Base-by-base conservation (phyloP, 2,329 filamentous ascomycete genomes). In the Hypoxylon sp. region DNA sequence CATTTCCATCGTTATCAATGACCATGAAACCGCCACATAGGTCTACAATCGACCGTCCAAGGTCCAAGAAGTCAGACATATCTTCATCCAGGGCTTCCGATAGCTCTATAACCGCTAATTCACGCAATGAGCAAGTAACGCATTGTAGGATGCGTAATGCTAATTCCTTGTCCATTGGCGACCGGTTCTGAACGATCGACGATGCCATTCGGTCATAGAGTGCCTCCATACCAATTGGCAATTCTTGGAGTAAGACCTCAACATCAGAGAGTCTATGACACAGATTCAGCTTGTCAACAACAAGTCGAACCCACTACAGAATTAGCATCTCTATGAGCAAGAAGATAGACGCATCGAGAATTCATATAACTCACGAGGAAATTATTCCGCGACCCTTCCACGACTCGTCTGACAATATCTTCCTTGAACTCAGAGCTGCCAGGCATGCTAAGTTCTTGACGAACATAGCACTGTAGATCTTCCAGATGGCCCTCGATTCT, bases 181-280 rank as follows among this genome's bases (percentile, higher is more conserved):
- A 46, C 0, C 55, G 57, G 9, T 36, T 63, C 46, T 56, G 52
- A 1, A 50, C 43, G 4, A 80, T 73, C 0, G 71, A 67, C 0
- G 32, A 17, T 2, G 73, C 75, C 75, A 80, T 80, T 1, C 78
- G 74, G 28, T 77, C 36, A 60, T 80, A 81, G 0, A 80, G 46
- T 4, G 65, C 65, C 30, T 70, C 67, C 70, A 70, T 72, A 0
- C 70, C 70, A 7, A 11, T 7, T 6, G 67, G 70, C 5, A 70
- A 21, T 28, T 72, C 65, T 28, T 65, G 21, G 1, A 72, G 56
- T 3, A 60, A 65, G 2, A 13, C 5, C 13, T 70, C 59, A 21
- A 70, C 62, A 23, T 67, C 67, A 9, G 48, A 38, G 6, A 14
- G 19, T 28, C 45, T 60, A 52, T 71, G 62, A 5, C 70, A 72